These are phyloP conservation scores for Pleurotus citrinopileatus DNA, from an alignment of 768 basidiomycete genomes.

Conservation along the genomic window DNA sequence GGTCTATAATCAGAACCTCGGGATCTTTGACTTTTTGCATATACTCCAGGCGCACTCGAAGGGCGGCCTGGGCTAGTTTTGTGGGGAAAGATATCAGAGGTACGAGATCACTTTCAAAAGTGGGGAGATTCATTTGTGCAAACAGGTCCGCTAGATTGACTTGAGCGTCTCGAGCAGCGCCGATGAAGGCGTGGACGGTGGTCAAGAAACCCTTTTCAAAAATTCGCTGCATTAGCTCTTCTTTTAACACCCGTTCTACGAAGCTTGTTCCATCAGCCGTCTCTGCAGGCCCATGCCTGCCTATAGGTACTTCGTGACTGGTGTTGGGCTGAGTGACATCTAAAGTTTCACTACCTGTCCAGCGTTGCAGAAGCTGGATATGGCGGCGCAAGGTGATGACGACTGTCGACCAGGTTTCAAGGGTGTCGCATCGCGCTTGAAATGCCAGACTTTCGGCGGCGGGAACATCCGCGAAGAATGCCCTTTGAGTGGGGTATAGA, in stretches of 20 bases:
- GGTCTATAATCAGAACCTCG: constrained; percentile 87
- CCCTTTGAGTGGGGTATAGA: constrained; percentile 81
- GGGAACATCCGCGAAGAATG: constrained; percentile 77
- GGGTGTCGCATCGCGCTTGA: constrained; percentile 81
- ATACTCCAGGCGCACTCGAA: constrained; percentile 87
- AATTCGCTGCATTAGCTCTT: constrained; percentile 92
- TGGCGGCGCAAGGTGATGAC: constrained; percentile 82
- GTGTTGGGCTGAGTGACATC: constrained; percentile 84
- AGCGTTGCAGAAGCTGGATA: constrained; percentile 76
- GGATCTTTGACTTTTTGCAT: constrained; percentile 87
- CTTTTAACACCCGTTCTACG: constrained; percentile 91
- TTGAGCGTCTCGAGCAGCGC: constrained; percentile 83
- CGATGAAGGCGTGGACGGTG: constrained; percentile 84
- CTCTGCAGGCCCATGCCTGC: constrained; percentile 35
- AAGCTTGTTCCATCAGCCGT: constrained; percentile 77
- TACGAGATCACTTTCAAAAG: constrained; percentile 85
- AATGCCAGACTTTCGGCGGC: constrained; percentile 63
- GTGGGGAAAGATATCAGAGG: constrained; percentile 96
- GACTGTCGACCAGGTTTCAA: constrained; percentile 92
- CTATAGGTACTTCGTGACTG: constrained; percentile 53
- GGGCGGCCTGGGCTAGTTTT: constrained; percentile 86
- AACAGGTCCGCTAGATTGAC: constrained; percentile 76
- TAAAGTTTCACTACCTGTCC: constrained; percentile 92
- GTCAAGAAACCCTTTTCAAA: constrained; percentile 90
- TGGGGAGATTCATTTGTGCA: constrained; percentile 86